These are phyloP conservation scores for Dunaliella primolecta DNA, from an alignment of 139 green algal genomes.

Conservation along the genomic window DNA sequence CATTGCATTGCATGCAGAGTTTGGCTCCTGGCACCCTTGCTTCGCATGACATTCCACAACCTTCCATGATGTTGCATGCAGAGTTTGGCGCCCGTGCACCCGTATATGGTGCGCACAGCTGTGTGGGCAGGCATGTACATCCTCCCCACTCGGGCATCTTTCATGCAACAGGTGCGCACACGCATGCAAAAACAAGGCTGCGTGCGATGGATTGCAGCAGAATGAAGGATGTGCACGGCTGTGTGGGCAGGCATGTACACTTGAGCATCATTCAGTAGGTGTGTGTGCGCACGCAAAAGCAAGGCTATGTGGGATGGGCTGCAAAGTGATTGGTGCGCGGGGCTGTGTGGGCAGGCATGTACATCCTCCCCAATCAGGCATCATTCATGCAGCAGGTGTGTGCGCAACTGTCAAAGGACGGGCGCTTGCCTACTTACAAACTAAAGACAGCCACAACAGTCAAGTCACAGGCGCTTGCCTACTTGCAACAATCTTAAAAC, in stretches of 20 bases:
- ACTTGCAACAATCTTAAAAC: too few species aligned
- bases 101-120: constrained; percentile 40
- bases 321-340: constrained; percentile 40
- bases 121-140: constrained; percentile 47
- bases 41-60: too few species aligned
- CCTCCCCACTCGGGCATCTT: constrained; percentile 27
- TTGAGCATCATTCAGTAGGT: constrained; percentile 27
- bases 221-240: constrained; percentile 32
- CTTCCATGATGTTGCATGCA: background rate
- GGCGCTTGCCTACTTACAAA: too few species aligned
- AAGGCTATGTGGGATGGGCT: background rate
- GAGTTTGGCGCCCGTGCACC: constrained; percentile 43
- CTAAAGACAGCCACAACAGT: too few species aligned
- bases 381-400: constrained; percentile 36
- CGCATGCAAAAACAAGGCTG: too few species aligned
- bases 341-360: constrained; percentile 47
- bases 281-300: too few species aligned
- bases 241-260: constrained; percentile 47
- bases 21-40: too few species aligned
- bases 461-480: too few species aligned
- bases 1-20: too few species aligned
- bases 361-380: constrained; percentile 25
- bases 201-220: too few species aligned
- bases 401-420: too few species aligned
- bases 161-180: constrained; percentile 35